These are phyloP conservation scores for Solanum hybrid DNA, from an alignment of 305 asterid genomes.

Conservation along the genomic window DNA sequence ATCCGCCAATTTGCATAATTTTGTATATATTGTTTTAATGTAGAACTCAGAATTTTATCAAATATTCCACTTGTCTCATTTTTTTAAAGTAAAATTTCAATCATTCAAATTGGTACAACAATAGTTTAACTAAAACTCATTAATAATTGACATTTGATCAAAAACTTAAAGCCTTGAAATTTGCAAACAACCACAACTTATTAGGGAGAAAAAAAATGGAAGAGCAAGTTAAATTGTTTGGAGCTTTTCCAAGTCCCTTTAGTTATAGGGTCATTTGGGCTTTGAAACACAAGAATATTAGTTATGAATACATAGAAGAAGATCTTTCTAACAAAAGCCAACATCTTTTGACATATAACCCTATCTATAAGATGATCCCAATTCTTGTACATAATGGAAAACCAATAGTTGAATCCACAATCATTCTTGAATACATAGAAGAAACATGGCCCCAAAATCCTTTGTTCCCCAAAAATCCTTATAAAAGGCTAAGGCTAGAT, in stretches of 20 bases:
- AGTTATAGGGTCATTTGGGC: conserved; percentile 11
- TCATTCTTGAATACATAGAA: conserved; percentile 25
- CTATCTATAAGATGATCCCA: conserved; percentile 19
- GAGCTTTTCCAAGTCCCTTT: conserved; percentile 15
- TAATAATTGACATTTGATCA: neutral
- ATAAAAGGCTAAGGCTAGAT: conserved; percentile 19
- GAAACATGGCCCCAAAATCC: conserved; percentile 25
- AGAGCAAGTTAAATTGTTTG: conserved; percentile 5
- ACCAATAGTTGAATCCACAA: conserved; percentile 16
- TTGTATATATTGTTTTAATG: too few species aligned
- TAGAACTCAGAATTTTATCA: too few species aligned
- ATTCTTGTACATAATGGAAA: conserved; percentile 17
- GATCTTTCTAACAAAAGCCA: conserved; percentile 18
- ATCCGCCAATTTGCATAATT: too few species aligned
- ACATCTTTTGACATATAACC: conserved; percentile 14
- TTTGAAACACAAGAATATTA: conserved; percentile 11
- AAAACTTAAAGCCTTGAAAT: neutral
- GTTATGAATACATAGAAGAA: conserved; percentile 16
- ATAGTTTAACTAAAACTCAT: neutral
- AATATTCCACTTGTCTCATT: neutral
- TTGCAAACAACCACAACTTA: neutral
- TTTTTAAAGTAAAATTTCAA: neutral
- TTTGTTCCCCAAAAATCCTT: conserved; percentile 15
- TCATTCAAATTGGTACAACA: neutral
- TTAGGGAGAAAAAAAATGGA: neutral